Evolutionary conservation across 176 grass and related monocot genomes (phyloP).

Genomic region (Triticum urartu): DNA sequence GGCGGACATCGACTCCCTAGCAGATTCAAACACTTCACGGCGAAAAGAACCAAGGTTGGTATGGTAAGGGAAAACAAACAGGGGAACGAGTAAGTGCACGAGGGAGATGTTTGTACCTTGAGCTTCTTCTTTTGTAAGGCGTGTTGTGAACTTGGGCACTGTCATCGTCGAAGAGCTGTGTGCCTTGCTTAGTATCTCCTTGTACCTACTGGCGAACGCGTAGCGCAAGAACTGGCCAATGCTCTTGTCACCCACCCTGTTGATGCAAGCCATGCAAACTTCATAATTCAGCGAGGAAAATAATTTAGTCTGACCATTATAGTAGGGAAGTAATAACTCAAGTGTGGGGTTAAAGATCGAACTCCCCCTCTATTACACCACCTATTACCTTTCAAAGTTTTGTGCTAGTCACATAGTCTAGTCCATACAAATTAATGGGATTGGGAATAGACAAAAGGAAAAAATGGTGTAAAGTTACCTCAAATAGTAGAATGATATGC

Average conservation of each 20-base stretch:
- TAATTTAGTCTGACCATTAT: no score
- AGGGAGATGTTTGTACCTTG: constrained; percentile 34
- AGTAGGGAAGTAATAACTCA: no score
- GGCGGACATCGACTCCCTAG: constrained; percentile 69
- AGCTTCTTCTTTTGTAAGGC: constrained; percentile 84
- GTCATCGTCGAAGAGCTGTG: constrained; percentile 57
- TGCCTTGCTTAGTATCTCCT: constrained; percentile 91
- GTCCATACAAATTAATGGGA: no score
- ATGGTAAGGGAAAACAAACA: not conserved
- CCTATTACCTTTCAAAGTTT: no score
- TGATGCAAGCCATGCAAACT: not conserved
- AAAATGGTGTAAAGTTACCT: no score
- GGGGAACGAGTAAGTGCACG: not conserved
- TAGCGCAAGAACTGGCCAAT: constrained; percentile 74
- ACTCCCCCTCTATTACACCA: no score
- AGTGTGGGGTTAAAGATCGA: no score
- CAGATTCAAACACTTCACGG: constrained; percentile 60
- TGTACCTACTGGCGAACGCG: constrained; percentile 78
- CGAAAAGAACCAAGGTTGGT: not conserved
- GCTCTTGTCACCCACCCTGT: constrained; percentile 81
- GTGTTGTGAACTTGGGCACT: constrained; percentile 60
- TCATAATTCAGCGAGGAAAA: no score
- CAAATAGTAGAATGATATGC: no score
- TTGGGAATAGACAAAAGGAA: no score
- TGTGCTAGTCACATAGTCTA: no score